Percentiles rank a stretch among this genome's conserved stretches.
Conservation (phyloP, 1,284 basidiomycete species). For the Cryptococcus sp. region DNA sequence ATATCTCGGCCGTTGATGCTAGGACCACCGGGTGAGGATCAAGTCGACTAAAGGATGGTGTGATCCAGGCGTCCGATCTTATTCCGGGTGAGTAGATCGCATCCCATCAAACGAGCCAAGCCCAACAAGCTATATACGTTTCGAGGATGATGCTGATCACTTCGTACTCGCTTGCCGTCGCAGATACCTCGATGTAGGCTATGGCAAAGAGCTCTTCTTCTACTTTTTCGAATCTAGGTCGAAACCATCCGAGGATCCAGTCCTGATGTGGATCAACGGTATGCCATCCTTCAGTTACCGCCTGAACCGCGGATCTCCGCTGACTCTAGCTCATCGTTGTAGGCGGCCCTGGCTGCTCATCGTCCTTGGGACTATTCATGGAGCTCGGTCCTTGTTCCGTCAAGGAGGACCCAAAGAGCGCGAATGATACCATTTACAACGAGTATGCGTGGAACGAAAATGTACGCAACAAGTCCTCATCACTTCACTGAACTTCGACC, state of each 20-base stretch:
- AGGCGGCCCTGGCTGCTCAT: slow-evolving; percentile 55
- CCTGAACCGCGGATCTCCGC: neutral
- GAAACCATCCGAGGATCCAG: slow-evolving; percentile 62
- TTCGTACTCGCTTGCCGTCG: neutral
- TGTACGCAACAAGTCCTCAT: slow-evolving; percentile 54
- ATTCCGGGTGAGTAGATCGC: slow-evolving; percentile 32
- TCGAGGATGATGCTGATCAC: neutral
- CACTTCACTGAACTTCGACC: neutral
- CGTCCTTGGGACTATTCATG: slow-evolving; percentile 57
- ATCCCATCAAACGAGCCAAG: too few relatives aligned
- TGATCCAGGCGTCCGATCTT: slow-evolving; percentile 50
- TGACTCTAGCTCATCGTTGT: neutral
- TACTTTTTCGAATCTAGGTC: slow-evolving; percentile 79
- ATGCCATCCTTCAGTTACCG: slow-evolving; percentile 1
- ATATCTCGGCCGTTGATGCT: neutral
- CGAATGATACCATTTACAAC: slow-evolving; percentile 55
- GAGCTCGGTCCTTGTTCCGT: slow-evolving; percentile 57
- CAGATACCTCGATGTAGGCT: slow-evolving; percentile 65
- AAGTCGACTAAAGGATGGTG: slow-evolving; percentile 54
- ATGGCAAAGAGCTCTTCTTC: slow-evolving; percentile 74
- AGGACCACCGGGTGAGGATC: slow-evolving; percentile 50
- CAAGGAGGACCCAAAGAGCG: slow-evolving; percentile 38
- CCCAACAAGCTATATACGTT: neutral
- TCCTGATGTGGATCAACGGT: slow-evolving; percentile 55
- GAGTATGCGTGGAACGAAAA: slow-evolving; percentile 58